phyloP scores from a whole-genome alignment of 2,329 filamentous ascomycete genomes.

The Pseudocercospora macadamiae region DNA sequence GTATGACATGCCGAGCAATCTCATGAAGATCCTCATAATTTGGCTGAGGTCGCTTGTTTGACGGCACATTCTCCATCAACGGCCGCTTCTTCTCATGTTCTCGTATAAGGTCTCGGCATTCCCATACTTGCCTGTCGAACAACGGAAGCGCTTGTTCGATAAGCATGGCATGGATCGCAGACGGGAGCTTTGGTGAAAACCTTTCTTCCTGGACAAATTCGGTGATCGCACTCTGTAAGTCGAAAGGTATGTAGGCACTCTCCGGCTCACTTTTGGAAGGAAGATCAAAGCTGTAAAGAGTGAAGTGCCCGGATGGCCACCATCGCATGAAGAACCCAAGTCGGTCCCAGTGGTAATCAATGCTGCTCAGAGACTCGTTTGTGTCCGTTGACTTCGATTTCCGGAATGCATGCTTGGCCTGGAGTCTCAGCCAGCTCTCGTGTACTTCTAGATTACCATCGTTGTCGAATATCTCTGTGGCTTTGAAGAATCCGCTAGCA shows the following conservation, averaged over 20 bases:
- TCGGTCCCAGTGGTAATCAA: constrained; percentile 8
- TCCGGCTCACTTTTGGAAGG: too few species aligned
- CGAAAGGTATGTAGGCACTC: too few species aligned
- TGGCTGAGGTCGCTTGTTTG: neutral
- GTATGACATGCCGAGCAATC: constrained; percentile 5
- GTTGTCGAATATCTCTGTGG: neutral
- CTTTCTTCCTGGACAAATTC: too few species aligned
- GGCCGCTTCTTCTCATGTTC: constrained; percentile 7
- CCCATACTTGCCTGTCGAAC: constrained; percentile 8
- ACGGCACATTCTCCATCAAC: neutral
- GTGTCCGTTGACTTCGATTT: neutral
- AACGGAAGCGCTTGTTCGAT: neutral
- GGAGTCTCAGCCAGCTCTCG: constrained; percentile 8
- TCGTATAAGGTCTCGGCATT: constrained; percentile 5
- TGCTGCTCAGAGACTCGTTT: neutral
- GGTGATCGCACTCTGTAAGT: too few species aligned
- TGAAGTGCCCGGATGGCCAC: neutral
- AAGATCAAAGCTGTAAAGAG: constrained; percentile 4
- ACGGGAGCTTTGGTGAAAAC: too few species aligned
- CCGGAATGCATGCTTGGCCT: constrained; percentile 1
- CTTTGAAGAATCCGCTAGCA: constrained; percentile 9
- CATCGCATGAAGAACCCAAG: constrained; percentile 4
- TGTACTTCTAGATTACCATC: neutral
- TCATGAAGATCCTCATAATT: constrained; percentile 11
- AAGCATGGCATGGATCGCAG: neutral